Conservation (phyloP, 2,329 filamentous ascomycete genomes). For the Fusarium sp. region DNA sequence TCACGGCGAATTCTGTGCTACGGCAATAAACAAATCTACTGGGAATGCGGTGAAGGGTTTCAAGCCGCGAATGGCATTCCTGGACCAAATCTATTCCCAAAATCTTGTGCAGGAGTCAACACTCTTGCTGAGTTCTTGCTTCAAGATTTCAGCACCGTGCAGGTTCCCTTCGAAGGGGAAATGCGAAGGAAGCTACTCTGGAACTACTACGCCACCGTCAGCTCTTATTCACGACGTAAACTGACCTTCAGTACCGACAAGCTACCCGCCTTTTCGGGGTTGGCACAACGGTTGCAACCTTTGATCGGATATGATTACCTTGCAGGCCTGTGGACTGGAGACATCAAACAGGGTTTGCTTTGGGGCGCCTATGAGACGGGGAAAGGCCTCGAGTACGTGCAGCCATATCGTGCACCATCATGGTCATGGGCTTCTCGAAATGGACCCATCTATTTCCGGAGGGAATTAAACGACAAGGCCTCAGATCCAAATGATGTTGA, state of each 20-base stretch:
- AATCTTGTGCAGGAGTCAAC: not conserved
- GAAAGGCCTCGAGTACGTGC: not conserved
- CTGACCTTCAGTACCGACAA: conserved; percentile 6
- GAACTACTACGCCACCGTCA: not conserved
- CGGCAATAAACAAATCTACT: not conserved
- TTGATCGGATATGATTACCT: not conserved
- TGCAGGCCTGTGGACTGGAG: not conserved
- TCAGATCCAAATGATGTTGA: not conserved
- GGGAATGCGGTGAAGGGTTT: conserved; percentile 2
- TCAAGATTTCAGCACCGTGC: not conserved
- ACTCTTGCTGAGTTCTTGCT: not conserved
- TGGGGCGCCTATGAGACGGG: not conserved
- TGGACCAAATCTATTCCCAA: not conserved
- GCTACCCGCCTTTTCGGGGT: conserved; percentile 6
- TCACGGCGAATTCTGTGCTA: not conserved
- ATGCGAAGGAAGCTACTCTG: not conserved
- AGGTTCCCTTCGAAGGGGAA: not conserved
- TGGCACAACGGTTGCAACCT: conserved; percentile 1
- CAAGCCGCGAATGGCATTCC: not conserved
- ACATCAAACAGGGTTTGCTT: conserved; percentile 2
- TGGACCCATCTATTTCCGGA: not conserved
- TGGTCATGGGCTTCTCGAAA: conserved; percentile 7
- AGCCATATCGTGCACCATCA: conserved; percentile 8
- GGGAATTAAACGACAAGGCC: not conserved
- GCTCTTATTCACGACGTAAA: not conserved